A percentile compares a stretch with the other conserved stretches of the same genome.
These are phyloP conservation scores for Colletotrichum sp. DNA, from an alignment of 2,329 filamentous ascomycete species.

Conservation along the genomic window DNA sequence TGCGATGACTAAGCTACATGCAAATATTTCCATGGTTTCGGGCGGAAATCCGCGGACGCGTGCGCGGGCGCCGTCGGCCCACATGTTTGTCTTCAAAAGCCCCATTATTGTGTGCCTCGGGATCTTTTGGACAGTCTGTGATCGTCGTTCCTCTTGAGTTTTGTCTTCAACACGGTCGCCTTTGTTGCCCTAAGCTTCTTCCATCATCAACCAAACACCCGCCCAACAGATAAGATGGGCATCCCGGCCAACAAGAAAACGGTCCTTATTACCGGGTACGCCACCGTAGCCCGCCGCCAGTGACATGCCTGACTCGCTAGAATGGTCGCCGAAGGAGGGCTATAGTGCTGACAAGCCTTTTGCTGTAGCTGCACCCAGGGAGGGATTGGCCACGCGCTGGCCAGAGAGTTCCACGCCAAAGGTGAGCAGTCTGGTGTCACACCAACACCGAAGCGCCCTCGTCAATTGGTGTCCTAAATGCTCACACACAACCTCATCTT, in stretches of 20 bases:
- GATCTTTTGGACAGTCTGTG: neutral
- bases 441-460: neutral
- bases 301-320: neutral
- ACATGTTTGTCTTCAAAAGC: neutral
- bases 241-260: constrained; percentile 35
- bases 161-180: neutral
- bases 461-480: neutral
- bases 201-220: neutral
- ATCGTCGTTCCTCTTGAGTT: neutral
- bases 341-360: neutral
- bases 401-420: constrained; percentile 54
- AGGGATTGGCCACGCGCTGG: constrained; percentile 61
- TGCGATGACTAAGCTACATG: neutral
- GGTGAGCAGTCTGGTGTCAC: constrained; percentile 37
- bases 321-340: neutral
- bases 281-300: neutral
- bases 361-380: constrained; percentile 57
- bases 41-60: neutral
- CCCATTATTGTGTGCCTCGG: neutral
- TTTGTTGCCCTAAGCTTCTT: neutral
- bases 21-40: neutral
- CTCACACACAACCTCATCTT: neutral
- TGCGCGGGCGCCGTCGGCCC: neutral
- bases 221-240: neutral
- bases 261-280: constrained; percentile 56